Percentiles rank a stretch among this genome's conserved stretches.
These are phyloP conservation scores for Salix exigua DNA, from an alignment of 345 rosid species.

Conservation along the genomic window DNA sequence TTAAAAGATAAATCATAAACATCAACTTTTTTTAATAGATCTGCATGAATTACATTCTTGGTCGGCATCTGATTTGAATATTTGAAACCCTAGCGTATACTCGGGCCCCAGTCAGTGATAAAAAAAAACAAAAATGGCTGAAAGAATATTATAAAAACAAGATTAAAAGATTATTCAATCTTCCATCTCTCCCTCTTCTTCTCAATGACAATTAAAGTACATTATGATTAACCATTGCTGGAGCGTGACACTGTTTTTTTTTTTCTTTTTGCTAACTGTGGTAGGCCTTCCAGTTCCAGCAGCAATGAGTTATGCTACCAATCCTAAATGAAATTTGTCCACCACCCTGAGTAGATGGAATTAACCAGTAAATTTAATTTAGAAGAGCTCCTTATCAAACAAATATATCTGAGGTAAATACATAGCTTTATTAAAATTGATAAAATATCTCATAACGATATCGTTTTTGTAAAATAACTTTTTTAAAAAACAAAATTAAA, in stretches of 20 bases:
- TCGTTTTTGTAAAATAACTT: too few species aligned
- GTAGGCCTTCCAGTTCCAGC: too few species aligned
- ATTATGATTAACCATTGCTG: background rate
- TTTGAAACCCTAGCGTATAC: background rate
- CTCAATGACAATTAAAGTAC: background rate
- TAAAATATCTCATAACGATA: too few species aligned
- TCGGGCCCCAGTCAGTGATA: background rate
- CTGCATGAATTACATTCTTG: background rate
- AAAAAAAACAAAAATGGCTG: background rate
- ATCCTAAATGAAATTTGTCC: too few species aligned
- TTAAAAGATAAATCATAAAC: too few species aligned
- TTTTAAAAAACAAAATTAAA: too few species aligned
- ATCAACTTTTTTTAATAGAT: background rate
- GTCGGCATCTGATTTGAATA: background rate
- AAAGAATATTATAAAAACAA: background rate
- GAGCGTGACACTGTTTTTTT: background rate
- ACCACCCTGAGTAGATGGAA: too few species aligned
- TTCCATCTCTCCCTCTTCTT: background rate
- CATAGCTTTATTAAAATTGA: too few species aligned
- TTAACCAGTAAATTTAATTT: too few species aligned
- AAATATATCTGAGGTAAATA: too few species aligned
- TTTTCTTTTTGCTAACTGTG: background rate
- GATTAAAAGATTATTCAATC: background rate
- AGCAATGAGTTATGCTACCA: too few species aligned
- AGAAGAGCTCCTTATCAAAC: too few species aligned